These are phyloP conservation scores for Globisporangium echinulatum DNA, from an alignment of 352 stramenopile species.

Conservation along the genomic window DNA sequence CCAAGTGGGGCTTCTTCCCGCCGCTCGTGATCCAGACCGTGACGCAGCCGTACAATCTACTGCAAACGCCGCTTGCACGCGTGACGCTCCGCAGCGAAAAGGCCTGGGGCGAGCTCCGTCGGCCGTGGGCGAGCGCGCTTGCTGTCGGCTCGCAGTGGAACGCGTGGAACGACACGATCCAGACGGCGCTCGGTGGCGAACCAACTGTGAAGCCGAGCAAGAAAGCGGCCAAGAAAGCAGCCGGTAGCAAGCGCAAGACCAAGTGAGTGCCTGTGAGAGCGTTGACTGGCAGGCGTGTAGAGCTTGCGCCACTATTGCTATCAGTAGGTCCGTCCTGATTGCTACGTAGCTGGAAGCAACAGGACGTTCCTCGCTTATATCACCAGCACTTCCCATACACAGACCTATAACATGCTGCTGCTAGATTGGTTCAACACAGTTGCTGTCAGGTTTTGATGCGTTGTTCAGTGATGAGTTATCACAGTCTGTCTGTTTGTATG, in stretches of 20 bases:
- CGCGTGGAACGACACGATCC: slow-evolving; percentile 77
- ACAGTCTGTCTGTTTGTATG: too few species aligned
- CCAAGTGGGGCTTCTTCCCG: slow-evolving; percentile 77
- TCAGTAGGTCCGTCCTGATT: too few species aligned
- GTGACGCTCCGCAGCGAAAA: slow-evolving; percentile 54
- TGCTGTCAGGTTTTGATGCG: too few species aligned
- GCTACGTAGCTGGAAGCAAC: too few species aligned
- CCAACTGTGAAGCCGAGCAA: slow-evolving; percentile 40
- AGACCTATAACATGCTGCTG: too few species aligned
- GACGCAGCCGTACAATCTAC: slow-evolving; percentile 73
- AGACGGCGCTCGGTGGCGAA: slow-evolving; percentile 56
- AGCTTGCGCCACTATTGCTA: neutral
- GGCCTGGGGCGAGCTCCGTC: slow-evolving; percentile 71
- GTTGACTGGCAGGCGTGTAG: neutral
- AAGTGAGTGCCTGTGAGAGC: slow-evolving; percentile 26
- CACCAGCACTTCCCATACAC: neutral
- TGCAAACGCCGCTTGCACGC: slow-evolving; percentile 57
- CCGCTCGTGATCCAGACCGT: slow-evolving; percentile 76
- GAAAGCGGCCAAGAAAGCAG: slow-evolving; percentile 63
- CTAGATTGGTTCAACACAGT: too few species aligned
- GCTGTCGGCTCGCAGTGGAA: slow-evolving; percentile 63
- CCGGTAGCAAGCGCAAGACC: slow-evolving; percentile 50
- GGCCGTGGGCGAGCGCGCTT: slow-evolving; percentile 62
- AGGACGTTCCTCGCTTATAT: neutral
- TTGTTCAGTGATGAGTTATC: too few species aligned